phyloP scores from a whole-genome alignment of 2,329 filamentous ascomycete species.

The Tolypocladium amazonense region DNA sequence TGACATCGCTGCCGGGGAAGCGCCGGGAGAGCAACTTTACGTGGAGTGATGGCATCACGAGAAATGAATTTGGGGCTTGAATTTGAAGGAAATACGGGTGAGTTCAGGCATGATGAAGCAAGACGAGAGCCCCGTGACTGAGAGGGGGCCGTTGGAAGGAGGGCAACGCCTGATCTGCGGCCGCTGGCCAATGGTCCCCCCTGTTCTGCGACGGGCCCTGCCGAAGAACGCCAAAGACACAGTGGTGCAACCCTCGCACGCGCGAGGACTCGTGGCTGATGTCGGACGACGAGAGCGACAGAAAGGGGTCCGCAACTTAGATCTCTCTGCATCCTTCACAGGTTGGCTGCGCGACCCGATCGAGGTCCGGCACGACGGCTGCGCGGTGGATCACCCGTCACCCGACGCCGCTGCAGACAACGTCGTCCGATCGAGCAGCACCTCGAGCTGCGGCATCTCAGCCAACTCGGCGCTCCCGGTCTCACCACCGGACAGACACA shows the following conservation, averaged over 20 bases:
- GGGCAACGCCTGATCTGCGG: not conserved
- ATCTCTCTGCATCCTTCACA: not conserved
- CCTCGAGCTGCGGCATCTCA: not conserved
- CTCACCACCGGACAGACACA: not conserved
- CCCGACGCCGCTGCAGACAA: not conserved
- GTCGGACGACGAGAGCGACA: not conserved
- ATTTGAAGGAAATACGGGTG: not conserved
- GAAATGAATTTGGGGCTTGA: not conserved
- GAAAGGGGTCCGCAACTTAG: not conserved
- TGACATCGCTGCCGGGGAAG: not conserved
- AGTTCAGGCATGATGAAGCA: not conserved
- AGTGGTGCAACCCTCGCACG: not conserved
- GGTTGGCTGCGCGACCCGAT: not conserved
- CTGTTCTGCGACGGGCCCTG: not conserved
- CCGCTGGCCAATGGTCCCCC: not conserved
- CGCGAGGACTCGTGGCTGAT: not conserved
- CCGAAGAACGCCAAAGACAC: not conserved
- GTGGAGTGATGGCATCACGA: not conserved
- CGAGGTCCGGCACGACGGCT: not conserved
- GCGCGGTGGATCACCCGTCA: not conserved
- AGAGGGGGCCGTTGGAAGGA: not conserved
- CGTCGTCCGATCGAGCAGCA: not conserved
- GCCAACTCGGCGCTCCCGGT: not conserved
- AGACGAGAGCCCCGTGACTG: not conserved
- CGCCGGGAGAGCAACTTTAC: not conserved